Conservation (phyloP, 768 basidiomycete species). For the Paxillus ammoniavirescens region DNA sequence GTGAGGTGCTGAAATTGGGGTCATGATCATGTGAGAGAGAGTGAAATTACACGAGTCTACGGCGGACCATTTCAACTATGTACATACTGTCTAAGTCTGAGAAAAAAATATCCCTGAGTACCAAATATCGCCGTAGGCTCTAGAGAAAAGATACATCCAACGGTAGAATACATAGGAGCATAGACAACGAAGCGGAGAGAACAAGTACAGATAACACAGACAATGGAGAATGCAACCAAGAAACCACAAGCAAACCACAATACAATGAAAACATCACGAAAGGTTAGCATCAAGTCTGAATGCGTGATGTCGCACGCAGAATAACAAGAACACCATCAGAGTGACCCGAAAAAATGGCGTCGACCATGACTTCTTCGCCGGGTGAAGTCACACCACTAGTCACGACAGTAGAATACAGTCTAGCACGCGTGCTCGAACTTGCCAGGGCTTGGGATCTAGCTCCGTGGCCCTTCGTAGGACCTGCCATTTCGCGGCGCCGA, state of each 20-base stretch:
- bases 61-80: no score
- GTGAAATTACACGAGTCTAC: no score
- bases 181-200: conserved; percentile 6
- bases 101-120: no score
- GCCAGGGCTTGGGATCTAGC: conserved; percentile 8
- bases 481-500: conserved; percentile 29
- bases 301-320: conserved; percentile 47
- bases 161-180: background rate
- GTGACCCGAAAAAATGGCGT: conserved; percentile 83
- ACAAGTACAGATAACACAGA: no score
- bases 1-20: no score
- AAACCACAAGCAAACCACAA: no score
- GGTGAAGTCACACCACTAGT: background rate
- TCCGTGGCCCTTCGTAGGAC: conserved; percentile 11
- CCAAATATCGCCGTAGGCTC: background rate
- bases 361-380: conserved; percentile 51
- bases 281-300: background rate
- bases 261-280: no score
- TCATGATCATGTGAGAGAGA: no score
- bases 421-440: conserved; percentile 6
- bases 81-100: no score
- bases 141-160: background rate
- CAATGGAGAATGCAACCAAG: no score
- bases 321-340: conserved; percentile 85
- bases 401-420: conserved; percentile 5